Conservation (phyloP, 1,284 basidiomycete genomes). For the Tetrapyrgos nigripes region DNA sequence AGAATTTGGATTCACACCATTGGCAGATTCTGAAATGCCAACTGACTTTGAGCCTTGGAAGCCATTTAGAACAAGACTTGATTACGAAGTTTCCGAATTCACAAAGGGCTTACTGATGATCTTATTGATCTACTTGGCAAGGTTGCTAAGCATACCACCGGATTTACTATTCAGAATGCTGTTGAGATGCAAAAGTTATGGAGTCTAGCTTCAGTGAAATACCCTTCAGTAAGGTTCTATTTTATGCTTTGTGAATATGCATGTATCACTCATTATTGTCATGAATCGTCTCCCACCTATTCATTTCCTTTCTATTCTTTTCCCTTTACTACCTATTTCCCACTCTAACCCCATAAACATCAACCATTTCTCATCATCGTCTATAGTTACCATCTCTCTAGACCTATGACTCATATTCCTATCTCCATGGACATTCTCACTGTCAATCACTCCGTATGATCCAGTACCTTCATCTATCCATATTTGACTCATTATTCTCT, state of each 20-base stretch:
- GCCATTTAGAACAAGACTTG: constrained; percentile 22
- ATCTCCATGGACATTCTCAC: too few relatives aligned
- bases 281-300: too few relatives aligned
- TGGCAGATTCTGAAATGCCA: background rate
- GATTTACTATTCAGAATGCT: background rate
- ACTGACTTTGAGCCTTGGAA: constrained; percentile 13
- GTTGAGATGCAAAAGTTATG: constrained; percentile 3
- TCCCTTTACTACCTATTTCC: too few relatives aligned
- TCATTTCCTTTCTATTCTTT: too few relatives aligned
- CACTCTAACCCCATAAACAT: too few relatives aligned
- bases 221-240: background rate
- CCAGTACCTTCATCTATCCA: too few relatives aligned
- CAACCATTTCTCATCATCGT: too few relatives aligned
- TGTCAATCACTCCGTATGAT: too few relatives aligned
- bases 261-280: background rate
- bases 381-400: too few relatives aligned
- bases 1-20: background rate
- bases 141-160: background rate
- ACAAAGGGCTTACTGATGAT: constrained; percentile 16
- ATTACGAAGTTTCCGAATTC: constrained; percentile 34
- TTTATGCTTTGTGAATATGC: background rate
- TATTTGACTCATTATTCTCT: too few relatives aligned
- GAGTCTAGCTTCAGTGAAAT: constrained; percentile 1
- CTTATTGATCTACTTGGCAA: constrained; percentile 25
- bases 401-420: too few relatives aligned